Conservation (phyloP, 768 basidiomycete species). For the Floccularia luteovirens region DNA sequence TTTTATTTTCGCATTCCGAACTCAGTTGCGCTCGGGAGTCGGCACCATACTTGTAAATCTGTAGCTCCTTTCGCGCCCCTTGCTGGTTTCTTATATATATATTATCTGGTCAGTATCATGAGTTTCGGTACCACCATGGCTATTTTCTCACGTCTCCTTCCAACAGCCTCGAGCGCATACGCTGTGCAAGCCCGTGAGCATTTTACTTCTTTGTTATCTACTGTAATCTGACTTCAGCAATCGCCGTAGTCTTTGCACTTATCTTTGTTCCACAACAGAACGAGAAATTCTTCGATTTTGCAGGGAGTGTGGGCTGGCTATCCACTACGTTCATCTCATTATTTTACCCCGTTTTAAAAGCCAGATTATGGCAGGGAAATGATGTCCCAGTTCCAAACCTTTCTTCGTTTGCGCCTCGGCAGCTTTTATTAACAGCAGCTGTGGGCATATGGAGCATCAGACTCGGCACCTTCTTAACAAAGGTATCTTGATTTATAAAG, state of each 20-base stretch:
- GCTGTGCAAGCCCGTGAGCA: constrained; percentile 39
- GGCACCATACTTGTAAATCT: no score
- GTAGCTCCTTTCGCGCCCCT: no score
- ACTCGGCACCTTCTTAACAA: constrained; percentile 54
- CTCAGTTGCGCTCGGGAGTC: no score
- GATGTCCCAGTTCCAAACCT: constrained; percentile 31
- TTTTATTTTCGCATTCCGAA: not conserved
- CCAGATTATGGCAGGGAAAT: constrained; percentile 33
- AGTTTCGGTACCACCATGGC: constrained; percentile 22
- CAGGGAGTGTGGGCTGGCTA: constrained; percentile 60
- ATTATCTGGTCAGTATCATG: no score
- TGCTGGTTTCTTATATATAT: no score
- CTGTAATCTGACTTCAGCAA: not conserved
- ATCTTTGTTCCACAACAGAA: constrained; percentile 60
- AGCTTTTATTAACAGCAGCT: constrained; percentile 49
- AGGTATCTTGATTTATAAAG: constrained; percentile 22
- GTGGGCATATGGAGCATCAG: constrained; percentile 53
- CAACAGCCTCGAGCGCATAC: constrained; percentile 39
- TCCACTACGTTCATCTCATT: constrained; percentile 52
- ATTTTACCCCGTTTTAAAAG: constrained; percentile 52
- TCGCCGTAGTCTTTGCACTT: constrained; percentile 37
- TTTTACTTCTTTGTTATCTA: not conserved
- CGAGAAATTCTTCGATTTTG: constrained; percentile 62
- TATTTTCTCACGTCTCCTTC: constrained; percentile 47
- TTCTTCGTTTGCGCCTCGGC: constrained; percentile 48